Evolutionary conservation across 352 stramenopile species (phyloP).

Genomic region (Phytophthora pistaciae): DNA sequence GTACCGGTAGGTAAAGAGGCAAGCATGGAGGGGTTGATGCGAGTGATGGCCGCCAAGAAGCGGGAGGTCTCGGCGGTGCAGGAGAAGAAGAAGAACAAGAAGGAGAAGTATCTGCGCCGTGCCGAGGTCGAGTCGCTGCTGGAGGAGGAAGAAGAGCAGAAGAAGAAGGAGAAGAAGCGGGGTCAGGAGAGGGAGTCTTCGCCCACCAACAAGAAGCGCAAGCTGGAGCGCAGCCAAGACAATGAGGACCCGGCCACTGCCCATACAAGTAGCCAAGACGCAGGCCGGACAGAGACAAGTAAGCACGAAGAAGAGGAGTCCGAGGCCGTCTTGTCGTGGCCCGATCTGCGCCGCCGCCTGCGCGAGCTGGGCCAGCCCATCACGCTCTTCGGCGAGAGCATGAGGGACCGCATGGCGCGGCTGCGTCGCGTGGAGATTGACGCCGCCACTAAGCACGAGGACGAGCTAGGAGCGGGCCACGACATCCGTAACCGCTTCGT

Average conservation of each 20-base stretch:
- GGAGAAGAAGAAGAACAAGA: constrained; percentile 55
- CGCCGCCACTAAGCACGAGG: constrained; percentile 68
- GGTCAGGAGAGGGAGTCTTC: constrained; percentile 16
- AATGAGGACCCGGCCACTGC: neutral
- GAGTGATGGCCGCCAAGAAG: constrained; percentile 87
- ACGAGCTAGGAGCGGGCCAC: constrained; percentile 77
- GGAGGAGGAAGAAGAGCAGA: constrained; percentile 26
- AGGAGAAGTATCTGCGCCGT: constrained; percentile 85
- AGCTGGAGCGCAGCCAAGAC: neutral
- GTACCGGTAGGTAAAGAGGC: neutral
- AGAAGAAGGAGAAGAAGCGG: constrained; percentile 64
- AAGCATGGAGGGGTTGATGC: constrained; percentile 76
- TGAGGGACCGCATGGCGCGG: constrained; percentile 66
- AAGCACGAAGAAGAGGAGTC: constrained; percentile 23
- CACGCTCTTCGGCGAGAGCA: constrained; percentile 89
- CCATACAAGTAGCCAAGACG: neutral
- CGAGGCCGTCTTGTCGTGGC: constrained; percentile 58
- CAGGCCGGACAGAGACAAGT: neutral
- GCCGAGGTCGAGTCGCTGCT: constrained; percentile 78
- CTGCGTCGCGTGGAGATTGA: constrained; percentile 78
- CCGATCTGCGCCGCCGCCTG: constrained; percentile 85
- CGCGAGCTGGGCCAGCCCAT: constrained; percentile 85
- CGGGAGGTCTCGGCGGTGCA: constrained; percentile 68
- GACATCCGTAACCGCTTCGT: constrained; percentile 85
- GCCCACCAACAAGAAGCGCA: constrained; percentile 1